A percentile compares a stretch with the other conserved stretches of the same genome.
Evolutionary conservation across 352 stramenopile genomes (phyloP).

Genomic region (Phytophthora citrophthora): DNA sequence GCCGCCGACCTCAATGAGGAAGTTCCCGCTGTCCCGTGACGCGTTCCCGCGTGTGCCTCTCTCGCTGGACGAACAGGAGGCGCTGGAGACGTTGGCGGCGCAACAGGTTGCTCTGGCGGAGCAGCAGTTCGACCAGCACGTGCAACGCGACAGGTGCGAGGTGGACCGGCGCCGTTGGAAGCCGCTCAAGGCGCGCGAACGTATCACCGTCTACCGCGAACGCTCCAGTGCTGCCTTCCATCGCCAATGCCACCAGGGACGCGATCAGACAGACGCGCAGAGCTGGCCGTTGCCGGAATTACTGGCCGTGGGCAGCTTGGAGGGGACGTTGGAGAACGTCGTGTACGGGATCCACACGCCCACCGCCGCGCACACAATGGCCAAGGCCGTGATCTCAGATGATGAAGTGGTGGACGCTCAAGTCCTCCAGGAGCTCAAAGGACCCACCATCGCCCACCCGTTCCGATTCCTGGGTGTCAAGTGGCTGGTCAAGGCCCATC

Average conservation of each 20-base stretch:
- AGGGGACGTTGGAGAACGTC: constrained; percentile 52
- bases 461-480: constrained; percentile 66
- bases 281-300: constrained; percentile 38
- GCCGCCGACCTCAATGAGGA: constrained; percentile 15
- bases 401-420: constrained; percentile 51
- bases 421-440: constrained; percentile 46
- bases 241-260: constrained; percentile 19
- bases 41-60: constrained; percentile 40
- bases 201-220: constrained; percentile 57
- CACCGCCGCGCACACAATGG: constrained; percentile 41
- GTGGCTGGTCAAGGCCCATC: constrained; percentile 49
- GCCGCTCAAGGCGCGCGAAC: constrained; percentile 53
- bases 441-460: constrained; percentile 43
- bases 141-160: constrained; percentile 14
- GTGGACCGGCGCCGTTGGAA: constrained; percentile 56
- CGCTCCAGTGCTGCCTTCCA: constrained; percentile 27
- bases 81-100: constrained; percentile 34
- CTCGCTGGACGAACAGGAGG: constrained; percentile 25
- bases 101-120: constrained; percentile 37
- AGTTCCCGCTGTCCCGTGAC: constrained; percentile 37
- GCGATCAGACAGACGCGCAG: constrained; percentile 11
- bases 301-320: constrained; percentile 35
- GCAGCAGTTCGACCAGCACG: constrained; percentile 39
- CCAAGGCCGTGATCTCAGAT: constrained; percentile 42
- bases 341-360: constrained; percentile 59